Evolutionary conservation across 768 basidiomycete species (phyloP).

Genomic region (Amyloporia xantha): DNA sequence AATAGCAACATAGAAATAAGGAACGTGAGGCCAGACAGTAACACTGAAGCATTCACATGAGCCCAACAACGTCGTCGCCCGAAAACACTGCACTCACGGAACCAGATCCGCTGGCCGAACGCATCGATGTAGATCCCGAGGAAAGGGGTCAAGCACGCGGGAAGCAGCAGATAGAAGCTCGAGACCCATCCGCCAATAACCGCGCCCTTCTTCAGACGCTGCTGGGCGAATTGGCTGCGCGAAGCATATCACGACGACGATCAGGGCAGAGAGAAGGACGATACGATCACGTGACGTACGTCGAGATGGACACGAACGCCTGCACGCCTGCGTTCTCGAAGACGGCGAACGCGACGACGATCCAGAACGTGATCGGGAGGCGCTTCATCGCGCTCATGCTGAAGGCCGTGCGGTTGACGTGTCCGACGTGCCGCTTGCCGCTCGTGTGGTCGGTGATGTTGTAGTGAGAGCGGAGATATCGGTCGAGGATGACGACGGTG

Average conservation of each 20-base stretch:
- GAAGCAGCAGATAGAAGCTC: constrained; percentile 36
- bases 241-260: background rate
- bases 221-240: constrained; percentile 35
- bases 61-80: background rate
- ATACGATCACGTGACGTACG: constrained; percentile 20
- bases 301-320: constrained; percentile 38
- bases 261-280: background rate
- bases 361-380: constrained; percentile 35
- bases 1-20: constrained; percentile 35
- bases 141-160: constrained; percentile 34
- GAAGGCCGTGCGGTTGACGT: constrained; percentile 20
- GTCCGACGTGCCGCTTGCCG: constrained; percentile 24
- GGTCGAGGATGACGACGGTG: constrained; percentile 31
- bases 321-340: constrained; percentile 40
- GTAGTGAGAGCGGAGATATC: constrained; percentile 29
- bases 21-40: constrained; percentile 34
- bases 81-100: constrained; percentile 24
- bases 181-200: constrained; percentile 40
- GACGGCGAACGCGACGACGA: constrained; percentile 32
- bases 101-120: constrained; percentile 31
- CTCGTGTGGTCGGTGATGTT: constrained; percentile 31
- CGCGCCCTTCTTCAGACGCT: constrained; percentile 35
- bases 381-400: constrained; percentile 26
- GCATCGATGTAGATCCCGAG: constrained; percentile 35
- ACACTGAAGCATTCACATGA: constrained; percentile 21